phyloP scores from a whole-genome alignment of 495 filamentous ascomycete genomes.

The Cladorrhinum samala region DNA sequence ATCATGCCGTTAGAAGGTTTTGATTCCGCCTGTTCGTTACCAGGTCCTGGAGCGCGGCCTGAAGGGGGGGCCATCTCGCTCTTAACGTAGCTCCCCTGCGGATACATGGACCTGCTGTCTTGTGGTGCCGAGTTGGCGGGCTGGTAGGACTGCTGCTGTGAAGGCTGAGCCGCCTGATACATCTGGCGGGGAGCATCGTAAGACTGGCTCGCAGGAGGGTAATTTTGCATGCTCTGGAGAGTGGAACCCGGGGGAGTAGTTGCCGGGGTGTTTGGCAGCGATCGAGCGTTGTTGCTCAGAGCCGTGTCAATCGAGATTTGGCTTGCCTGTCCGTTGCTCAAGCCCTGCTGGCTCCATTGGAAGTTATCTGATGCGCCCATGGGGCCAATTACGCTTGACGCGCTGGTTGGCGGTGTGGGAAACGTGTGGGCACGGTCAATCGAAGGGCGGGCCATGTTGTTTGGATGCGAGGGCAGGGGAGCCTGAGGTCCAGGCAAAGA shows the following conservation, averaged over 20 bases:
- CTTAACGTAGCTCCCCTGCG: constrained; percentile 67
- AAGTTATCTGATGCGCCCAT: constrained; percentile 69
- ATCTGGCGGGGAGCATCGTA: constrained; percentile 76
- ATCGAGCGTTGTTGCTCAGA: constrained; percentile 73
- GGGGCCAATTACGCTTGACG: constrained; percentile 75
- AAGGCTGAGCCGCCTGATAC: constrained; percentile 65
- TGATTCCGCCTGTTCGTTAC: constrained; percentile 57
- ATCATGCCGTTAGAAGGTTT: constrained; percentile 62
- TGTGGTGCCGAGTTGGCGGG: constrained; percentile 57
- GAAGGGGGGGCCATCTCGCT: constrained; percentile 89
- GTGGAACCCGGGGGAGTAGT: constrained; percentile 82
- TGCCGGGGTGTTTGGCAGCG: constrained; percentile 85
- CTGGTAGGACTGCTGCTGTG: constrained; percentile 52
- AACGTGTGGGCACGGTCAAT: constrained; percentile 84
- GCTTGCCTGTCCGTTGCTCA: constrained; percentile 61
- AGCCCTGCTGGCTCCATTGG: constrained; percentile 65
- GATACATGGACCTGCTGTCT: constrained; percentile 61
- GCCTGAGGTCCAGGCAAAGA: constrained; percentile 57
- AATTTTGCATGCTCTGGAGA: constrained; percentile 68
- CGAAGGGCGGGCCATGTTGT: constrained; percentile 59
- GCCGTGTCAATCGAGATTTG: constrained; percentile 81
- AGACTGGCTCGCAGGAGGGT: constrained; percentile 62
- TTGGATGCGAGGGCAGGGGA: constrained; percentile 67
- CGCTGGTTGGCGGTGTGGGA: constrained; percentile 88
- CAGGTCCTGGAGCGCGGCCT: constrained; percentile 49